A percentile compares a stretch with the other conserved stretches of the same genome.
Evolutionary conservation across 2,329 filamentous ascomycete species (phyloP).

Genomic region (Pyricularia grisea): DNA sequence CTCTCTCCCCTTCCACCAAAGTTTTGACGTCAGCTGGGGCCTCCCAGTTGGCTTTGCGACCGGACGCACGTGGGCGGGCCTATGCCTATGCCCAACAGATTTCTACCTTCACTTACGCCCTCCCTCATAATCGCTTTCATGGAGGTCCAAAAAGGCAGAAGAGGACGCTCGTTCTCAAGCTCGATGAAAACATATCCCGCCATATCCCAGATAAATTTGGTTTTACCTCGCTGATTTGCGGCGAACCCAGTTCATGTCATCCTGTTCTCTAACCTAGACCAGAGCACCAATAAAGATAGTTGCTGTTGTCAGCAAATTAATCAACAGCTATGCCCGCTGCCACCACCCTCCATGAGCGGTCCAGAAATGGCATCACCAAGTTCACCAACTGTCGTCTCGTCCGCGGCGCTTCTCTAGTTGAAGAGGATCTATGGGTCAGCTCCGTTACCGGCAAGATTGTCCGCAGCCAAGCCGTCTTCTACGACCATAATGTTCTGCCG

Average conservation of each 20-base stretch:
- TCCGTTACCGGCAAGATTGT: slow-evolving; percentile 74
- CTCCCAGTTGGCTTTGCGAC: not conserved
- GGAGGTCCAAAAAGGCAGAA: not conserved
- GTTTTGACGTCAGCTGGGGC: not conserved
- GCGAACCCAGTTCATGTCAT: not conserved
- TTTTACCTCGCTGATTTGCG: not conserved
- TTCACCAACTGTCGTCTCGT: slow-evolving; percentile 82
- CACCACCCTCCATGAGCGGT: slow-evolving; percentile 19
- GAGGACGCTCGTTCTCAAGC: not conserved
- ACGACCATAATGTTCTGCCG: slow-evolving; percentile 58
- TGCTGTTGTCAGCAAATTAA: not conserved
- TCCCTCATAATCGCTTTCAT: not conserved
- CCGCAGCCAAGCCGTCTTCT: slow-evolving; percentile 57
- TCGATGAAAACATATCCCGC: not conserved
- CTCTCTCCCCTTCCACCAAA: not conserved
- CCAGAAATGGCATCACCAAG: slow-evolving; percentile 60
- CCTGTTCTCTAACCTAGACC: not conserved
- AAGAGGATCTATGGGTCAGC: slow-evolving; percentile 83
- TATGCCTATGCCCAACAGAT: not conserved
- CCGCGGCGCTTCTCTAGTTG: slow-evolving; percentile 55
- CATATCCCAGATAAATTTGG: not conserved
- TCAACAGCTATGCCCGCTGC: slow-evolving; percentile 12
- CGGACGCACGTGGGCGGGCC: not conserved
- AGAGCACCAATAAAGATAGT: not conserved
- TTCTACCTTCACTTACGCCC: not conserved